Percentiles rank a stretch among this genome's conserved stretches.
Conservation (phyloP, 129 eudicot species). For the Artemisia annua region DNA sequence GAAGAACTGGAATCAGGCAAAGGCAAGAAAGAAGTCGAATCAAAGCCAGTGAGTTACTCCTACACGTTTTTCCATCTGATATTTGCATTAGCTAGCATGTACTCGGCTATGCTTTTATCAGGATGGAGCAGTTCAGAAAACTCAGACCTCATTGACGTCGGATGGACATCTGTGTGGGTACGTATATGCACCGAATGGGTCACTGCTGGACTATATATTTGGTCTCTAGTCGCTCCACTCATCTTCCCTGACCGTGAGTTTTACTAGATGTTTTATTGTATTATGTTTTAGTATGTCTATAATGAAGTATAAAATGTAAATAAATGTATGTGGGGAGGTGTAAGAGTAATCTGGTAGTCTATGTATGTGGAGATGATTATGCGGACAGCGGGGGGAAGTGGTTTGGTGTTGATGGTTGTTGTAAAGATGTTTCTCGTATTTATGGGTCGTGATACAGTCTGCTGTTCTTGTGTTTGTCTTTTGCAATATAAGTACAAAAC, state of each 20-base stretch:
- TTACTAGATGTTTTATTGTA: conserved; percentile 33
- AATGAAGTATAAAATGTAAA: conserved; percentile 24
- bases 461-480: not conserved
- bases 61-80: conserved; percentile 92
- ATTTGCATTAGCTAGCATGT: conserved; percentile 98
- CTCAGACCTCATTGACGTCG: conserved; percentile 86
- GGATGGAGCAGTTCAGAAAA: conserved; percentile 89
- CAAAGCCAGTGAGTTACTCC: conserved; percentile 80
- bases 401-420: not conserved
- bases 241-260: conserved; percentile 91
- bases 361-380: too few species aligned
- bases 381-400: too few species aligned
- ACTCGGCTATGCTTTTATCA: conserved; percentile 96
- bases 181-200: conserved; percentile 96
- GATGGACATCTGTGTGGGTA: conserved; percentile 99
- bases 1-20: conserved; percentile 79
- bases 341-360: conserved; percentile 3
- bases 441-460: not conserved
- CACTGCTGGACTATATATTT: conserved; percentile 81
- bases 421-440: not conserved
- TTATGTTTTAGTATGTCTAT: conserved; percentile 18
- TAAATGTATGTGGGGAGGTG: not conserved
- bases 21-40: conserved; percentile 48
- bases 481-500: not conserved
- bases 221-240: conserved; percentile 95